Base-by-base conservation (phyloP, 176 grass and related monocot species). In the Carex myosuroides region DNA sequence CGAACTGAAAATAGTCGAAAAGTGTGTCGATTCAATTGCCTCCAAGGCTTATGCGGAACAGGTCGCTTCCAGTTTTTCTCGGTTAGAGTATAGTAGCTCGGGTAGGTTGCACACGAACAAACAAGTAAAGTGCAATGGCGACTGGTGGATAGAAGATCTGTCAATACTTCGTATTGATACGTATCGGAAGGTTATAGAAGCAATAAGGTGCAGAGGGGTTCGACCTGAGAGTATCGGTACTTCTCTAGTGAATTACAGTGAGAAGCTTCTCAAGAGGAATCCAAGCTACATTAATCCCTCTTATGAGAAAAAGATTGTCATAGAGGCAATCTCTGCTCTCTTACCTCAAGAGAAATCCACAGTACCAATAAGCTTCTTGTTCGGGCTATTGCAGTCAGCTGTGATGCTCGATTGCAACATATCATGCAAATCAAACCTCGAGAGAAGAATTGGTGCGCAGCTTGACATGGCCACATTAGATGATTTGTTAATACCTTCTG, bases 111-210 rank as follows among this genome's bases (percentile, higher is more conserved):
- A 87, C 46, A 92, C 87, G 70, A 92, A 93, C 55, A 86, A 90
- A n/a, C 92, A 99, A 82, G 56, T 87, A 32, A 88, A 86, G n/a
- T 88, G 86, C 57, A 86, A 79, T 48, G 84, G 85, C 20, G 90
- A 99, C 50, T 99, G 97, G 97, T 99, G 97, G 97, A 85, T 94
- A 37, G 89, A 99, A 77, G 97, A 99, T 81, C 77, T 99, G 35
- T 92, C 93, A 69, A 93, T 95, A 16, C 85, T 96, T 55, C 90
- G 93, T 84, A 86, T 99, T 35, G 91, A 92, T 17, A 91, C 91
- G 30, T 99, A 95, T 83, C 90, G 85, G 85, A 87, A 82, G 62
- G 91, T 89, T 83, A 96, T 99, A 90, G 87, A 92, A 48, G 93
- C 97, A 0, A 80, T 99, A 3, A 94, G 94, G 39, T 96, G 90